Percentiles rank a stretch among this genome's conserved stretches.
These are phyloP conservation scores for Epichloe typhina DNA, from an alignment of 2,329 filamentous ascomycete species.

Conservation along the genomic window DNA sequence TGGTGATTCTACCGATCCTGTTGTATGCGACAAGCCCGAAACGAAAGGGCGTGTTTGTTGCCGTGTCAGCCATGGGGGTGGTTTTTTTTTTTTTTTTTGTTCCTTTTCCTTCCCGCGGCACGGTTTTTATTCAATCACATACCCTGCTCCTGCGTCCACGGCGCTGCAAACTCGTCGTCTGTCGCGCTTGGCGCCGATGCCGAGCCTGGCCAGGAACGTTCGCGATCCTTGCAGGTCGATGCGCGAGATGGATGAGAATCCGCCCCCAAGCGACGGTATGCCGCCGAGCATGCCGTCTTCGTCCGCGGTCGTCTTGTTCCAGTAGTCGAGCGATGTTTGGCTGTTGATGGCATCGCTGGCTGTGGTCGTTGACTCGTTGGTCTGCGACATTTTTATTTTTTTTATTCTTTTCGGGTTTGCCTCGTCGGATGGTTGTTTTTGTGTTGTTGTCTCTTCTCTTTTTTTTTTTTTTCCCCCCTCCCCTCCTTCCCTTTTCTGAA, in stretches of 20 bases:
- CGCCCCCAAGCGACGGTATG: slow-evolving; percentile 18
- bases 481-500: no score
- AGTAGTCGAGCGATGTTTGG: slow-evolving; percentile 22
- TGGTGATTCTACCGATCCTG: slow-evolving; percentile 72
- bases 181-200: slow-evolving; percentile 25
- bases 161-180: slow-evolving; percentile 16
- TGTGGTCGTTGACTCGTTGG: not conserved
- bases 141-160: slow-evolving; percentile 29
- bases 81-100: no score
- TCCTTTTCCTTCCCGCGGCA: no score
- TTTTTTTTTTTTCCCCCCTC: no score
- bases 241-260: slow-evolving; percentile 32
- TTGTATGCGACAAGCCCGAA: not conserved
- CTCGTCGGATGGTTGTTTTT: no score
- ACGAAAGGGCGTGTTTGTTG: not conserved
- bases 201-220: slow-evolving; percentile 56
- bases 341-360: slow-evolving; percentile 1
- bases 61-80: not conserved
- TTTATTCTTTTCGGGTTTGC: not conserved
- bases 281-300: slow-evolving; percentile 72
- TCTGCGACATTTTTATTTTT: not conserved
- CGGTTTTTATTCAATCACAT: no score
- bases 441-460: no score
- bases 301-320: slow-evolving; percentile 30
- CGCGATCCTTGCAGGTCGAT: slow-evolving; percentile 58